Evolutionary conservation across 1,139 yeast species (phyloP), one percentile per base, ranked within the genome.

Genomic region (Hyphopichia burtonii): DNA sequence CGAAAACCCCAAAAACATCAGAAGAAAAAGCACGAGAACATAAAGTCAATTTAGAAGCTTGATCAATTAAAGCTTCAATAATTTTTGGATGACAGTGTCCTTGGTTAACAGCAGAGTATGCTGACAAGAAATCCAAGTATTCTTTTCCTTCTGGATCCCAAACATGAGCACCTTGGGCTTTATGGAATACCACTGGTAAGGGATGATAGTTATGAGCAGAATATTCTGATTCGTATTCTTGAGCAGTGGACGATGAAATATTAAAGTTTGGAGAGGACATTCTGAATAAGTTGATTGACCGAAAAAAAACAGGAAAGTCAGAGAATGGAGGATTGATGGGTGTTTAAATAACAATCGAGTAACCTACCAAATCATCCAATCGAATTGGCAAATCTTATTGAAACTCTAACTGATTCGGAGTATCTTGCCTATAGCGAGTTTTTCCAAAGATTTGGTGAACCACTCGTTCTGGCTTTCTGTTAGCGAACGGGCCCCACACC

Each of bases 161-260:
- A 31, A 93, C 97, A 50, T 87, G 87, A 30, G 97, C 96, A 40
- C 98, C 98, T 48, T 66, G 52, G 16, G 96, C 98, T 61, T 77
- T 83, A 55, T 87, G 75, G 67, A 91, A 86, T 14, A 93, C 98
- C 47, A 91, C 97, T 11, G 99, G 98, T 52, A 91, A 72, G 43
- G 99, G 98, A 66, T 90, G 97, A 71, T 91, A 91, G 74, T 93
- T 91, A 72, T 91, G 97, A 20, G 98, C 99, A 38, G 96, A 89
- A 70, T 86, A 89, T 49, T 85, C 69, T 45, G 78, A 68, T 67
- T 91, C 97, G 71, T 80, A 82, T 42, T 80, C 73, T 50, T 72
- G 72, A 37, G 96, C 86, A 49, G 82, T 75, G 40, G 68, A 64
- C 4, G 96, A 84, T 3, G 93, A 79, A 41, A 84, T 67, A 51